Evolutionary conservation across 2,329 filamentous ascomycete genomes (phyloP).

Genomic region (Spiromastix sp.): DNA sequence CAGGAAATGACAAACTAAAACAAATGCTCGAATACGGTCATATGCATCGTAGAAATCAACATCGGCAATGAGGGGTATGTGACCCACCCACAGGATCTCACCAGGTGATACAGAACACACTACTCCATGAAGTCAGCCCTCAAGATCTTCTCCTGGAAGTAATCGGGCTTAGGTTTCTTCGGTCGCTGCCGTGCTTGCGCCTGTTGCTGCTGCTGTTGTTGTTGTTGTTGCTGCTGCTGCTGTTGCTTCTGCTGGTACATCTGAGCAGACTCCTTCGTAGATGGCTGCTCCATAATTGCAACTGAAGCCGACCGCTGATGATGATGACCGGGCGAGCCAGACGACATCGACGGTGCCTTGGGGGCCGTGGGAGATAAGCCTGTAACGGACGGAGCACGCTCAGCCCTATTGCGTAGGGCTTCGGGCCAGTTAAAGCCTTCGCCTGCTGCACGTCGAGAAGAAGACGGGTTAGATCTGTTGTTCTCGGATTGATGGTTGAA

Average conservation of each 20-base stretch:
- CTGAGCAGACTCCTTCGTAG: no score
- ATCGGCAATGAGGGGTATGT: no score
- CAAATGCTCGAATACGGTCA: no score
- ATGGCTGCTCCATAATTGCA: conserved; percentile 48
- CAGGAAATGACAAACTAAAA: no score
- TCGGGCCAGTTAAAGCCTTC: conserved; percentile 97
- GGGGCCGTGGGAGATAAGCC: conserved; percentile 17
- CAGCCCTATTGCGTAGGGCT: conserved; percentile 83
- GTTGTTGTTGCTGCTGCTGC: conserved; percentile 27
- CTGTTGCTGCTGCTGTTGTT: conserved; percentile 13
- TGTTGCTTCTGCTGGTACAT: conserved; percentile 13
- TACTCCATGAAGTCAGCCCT: conserved; percentile 98
- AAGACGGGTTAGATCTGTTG: conserved; percentile 34
- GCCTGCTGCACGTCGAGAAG: conserved; percentile 49
- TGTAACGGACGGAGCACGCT: conserved; percentile 53
- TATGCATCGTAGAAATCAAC: no score
- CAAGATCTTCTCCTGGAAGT: conserved; percentile 91
- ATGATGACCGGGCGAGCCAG: conserved; percentile 34
- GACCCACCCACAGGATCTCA: no score
- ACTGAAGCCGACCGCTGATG: conserved; percentile 33
- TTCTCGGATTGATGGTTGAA: conserved; percentile 23
- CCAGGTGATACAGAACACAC: no score
- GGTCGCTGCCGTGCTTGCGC: conserved; percentile 29
- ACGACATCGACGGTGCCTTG: conserved; percentile 20
- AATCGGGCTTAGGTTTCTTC: conserved; percentile 66